Percentiles rank a stretch among this genome's conserved stretches.
Evolutionary conservation across 345 rosid genomes (phyloP).

Genomic region (Lepidium aucheri): DNA sequence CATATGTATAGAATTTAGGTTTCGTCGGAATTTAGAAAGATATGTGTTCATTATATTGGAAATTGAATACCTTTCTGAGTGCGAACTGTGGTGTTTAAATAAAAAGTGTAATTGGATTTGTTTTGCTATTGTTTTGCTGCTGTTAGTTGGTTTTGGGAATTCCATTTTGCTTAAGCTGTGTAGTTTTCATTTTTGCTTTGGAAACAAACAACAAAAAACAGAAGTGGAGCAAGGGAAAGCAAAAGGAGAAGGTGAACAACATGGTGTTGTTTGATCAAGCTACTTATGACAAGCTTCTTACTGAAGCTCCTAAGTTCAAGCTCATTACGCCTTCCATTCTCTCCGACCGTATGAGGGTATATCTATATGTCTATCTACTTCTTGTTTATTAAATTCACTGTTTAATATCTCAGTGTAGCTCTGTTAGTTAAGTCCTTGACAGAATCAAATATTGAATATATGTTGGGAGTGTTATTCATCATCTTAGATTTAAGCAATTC

Average conservation of each 20-base stretch:
- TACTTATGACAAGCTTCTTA: conserved; percentile 71
- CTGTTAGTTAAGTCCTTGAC: not conserved
- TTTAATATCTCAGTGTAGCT: not conserved
- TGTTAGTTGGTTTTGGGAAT: not conserved
- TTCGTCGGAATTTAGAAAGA: not conserved
- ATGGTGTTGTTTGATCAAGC: conserved; percentile 82
- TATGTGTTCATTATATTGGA: not conserved
- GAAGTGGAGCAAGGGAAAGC: conserved; percentile 95
- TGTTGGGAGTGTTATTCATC: not conserved
- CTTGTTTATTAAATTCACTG: not conserved
- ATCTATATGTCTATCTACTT: not conserved
- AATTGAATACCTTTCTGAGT: not conserved
- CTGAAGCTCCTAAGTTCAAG: conserved; percentile 77
- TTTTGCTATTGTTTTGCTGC: not conserved
- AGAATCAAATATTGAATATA: not conserved
- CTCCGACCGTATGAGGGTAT: conserved; percentile 81
- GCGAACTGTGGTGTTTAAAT: not conserved
- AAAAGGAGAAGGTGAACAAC: conserved; percentile 94
- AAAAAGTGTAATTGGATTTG: not conserved
- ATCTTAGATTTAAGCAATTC: not conserved
- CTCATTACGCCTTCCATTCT: conserved; percentile 76
- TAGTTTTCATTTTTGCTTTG: not conserved
- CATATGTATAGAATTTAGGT: not conserved
- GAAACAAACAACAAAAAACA: conserved; percentile 9
- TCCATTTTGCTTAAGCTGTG: not conserved